These are phyloP conservation scores for Talaromyces sp. DNA, from an alignment of 2,329 filamentous ascomycete species.

Conservation along the genomic window DNA sequence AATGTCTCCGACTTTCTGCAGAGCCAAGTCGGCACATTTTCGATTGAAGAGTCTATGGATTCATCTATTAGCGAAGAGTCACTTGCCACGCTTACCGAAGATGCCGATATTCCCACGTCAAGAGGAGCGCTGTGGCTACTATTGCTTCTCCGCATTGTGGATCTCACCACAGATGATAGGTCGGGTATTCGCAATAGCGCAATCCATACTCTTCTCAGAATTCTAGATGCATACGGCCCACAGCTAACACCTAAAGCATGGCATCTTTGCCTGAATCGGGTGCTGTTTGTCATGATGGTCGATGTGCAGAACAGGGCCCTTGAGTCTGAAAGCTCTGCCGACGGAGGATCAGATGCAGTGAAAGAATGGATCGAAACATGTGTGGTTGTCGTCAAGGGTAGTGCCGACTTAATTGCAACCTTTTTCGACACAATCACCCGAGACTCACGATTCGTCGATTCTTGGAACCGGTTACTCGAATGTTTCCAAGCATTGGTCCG, in stretches of 20 bases:
- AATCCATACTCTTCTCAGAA: conserved; percentile 84
- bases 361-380: conserved; percentile 72
- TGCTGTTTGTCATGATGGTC: conserved; percentile 75
- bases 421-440: conserved; percentile 72
- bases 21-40: conserved; percentile 46
- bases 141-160: conserved; percentile 41
- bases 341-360: conserved; percentile 30
- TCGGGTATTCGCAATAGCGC: conserved; percentile 57
- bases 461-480: conserved; percentile 73
- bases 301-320: conserved; percentile 60
- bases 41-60: conserved; percentile 39
- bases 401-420: conserved; percentile 69
- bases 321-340: conserved; percentile 22
- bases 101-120: conserved; percentile 60
- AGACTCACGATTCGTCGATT: conserved; percentile 64
- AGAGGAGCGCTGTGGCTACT: conserved; percentile 36
- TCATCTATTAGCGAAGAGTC: conserved; percentile 56
- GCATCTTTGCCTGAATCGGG: conserved; percentile 76
- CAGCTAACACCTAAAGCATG: conserved; percentile 75
- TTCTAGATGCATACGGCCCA: conserved; percentile 88
- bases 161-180: conserved; percentile 42
- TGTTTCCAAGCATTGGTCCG: conserved; percentile 66
- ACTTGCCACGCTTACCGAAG: conserved; percentile 58
- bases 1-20: conserved; percentile 85
- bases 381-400: conserved; percentile 69